Evolutionary conservation across 2,329 filamentous ascomycete species (phyloP), one percentile per base, ranked within the genome.

Genomic region (Calonectria multiphialidica): DNA sequence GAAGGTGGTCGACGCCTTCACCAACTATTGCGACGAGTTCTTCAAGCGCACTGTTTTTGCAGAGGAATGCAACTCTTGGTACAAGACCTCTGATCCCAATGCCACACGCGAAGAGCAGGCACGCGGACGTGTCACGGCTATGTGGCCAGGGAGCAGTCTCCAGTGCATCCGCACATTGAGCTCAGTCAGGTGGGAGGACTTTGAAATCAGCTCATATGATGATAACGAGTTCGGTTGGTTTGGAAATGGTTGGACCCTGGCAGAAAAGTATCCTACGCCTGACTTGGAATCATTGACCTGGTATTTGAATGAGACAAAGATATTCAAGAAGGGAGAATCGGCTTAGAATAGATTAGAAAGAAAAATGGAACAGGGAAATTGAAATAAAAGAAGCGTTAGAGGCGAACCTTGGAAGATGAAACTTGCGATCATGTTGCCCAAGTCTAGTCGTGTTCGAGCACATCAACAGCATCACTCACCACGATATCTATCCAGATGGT

Each of bases 121-220:
- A 3, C 44, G 42, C 8, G 59, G 18, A 10, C 21, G 50, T 21
- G 65, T 73, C 18, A 73, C 50, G 6, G 71, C 68, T 7, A 25
- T 73, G 12, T 73, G 71, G 71, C 71, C 71, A 23, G 68, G 71
- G 1, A 71, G 71, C 18, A 73, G 71, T 53, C 4, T 73, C 0
- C 68, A 71, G 50, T 68, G 67, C 13, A 35, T 71, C 13, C 42
- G 23, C 4, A 55, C 64, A 3, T 33, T 72, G 18, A 44, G 57
- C 50, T 33, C 47, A 30, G 67, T 68, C 9, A 47, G 71, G 21
- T 71, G 71, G 71, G 68, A 73, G 12, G 71, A 73, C 18, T 73
- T 68, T 13, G 61, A 71, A 3, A 66, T 66, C 7, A 53, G 37
- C 16, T 25, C 23, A n/a, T 42, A 8, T 10, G 68, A 55, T n/a